Percentiles rank a stretch among this genome's conserved stretches.
Conservation (phyloP, 768 basidiomycete species). For the Tulasnella sp. region DNA sequence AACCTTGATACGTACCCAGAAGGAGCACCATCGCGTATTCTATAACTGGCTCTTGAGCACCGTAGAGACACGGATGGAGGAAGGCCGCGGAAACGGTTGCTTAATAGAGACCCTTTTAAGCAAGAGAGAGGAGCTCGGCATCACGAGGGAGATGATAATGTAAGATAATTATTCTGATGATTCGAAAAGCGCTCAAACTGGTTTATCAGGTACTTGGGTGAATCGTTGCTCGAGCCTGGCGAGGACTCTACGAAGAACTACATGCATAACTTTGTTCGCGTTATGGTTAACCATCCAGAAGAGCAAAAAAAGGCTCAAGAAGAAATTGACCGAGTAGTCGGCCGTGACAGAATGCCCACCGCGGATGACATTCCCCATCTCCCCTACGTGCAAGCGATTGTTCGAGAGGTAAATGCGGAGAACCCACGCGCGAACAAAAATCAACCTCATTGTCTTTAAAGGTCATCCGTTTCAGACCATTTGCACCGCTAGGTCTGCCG, state of each 20-base stretch:
- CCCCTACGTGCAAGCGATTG: slow-evolving; percentile 25
- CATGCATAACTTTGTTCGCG: neutral
- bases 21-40: slow-evolving; percentile 41
- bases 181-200: neutral
- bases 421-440: too few relatives aligned
- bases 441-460: neutral
- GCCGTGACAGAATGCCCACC: slow-evolving; percentile 20
- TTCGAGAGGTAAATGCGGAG: slow-evolving; percentile 17
- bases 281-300: slow-evolving; percentile 1
- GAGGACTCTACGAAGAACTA: slow-evolving; percentile 30
- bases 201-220: slow-evolving; percentile 5
- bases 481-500: slow-evolving; percentile 40
- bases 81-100: slow-evolving; percentile 42
- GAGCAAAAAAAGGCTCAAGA: slow-evolving; percentile 26
- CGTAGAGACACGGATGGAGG: slow-evolving; percentile 40
- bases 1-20: slow-evolving; percentile 36
- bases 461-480: slow-evolving; percentile 36
- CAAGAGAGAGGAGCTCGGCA: slow-evolving; percentile 39
- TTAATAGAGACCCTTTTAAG: slow-evolving; percentile 45
- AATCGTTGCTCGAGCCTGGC: neutral
- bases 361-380: slow-evolving; percentile 21
- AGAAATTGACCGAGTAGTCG: slow-evolving; percentile 33
- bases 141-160: slow-evolving; percentile 39
- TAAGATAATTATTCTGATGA: neutral
- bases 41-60: slow-evolving; percentile 43